Evolutionary conservation across 2,329 filamentous ascomycete species (phyloP).

Genomic region (Colletotrichum cordylinicola): DNA sequence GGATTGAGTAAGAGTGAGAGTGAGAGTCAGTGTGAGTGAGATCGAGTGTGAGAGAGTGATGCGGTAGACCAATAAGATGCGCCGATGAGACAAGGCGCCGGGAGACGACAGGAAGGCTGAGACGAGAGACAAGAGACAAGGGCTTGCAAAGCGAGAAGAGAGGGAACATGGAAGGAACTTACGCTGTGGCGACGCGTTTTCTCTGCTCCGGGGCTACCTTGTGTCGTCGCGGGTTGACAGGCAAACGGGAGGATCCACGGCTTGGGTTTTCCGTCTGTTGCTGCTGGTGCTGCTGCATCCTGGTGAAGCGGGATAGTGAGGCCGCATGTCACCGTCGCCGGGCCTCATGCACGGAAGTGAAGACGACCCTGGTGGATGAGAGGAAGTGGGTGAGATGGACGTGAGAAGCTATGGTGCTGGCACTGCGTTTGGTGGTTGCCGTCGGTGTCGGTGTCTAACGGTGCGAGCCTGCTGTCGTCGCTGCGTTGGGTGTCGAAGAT

Average conservation of each 20-base stretch:
- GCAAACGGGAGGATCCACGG: constrained; percentile 38
- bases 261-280: constrained; percentile 25
- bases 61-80: background rate
- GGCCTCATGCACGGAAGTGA: background rate
- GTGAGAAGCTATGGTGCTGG: background rate
- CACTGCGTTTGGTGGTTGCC: background rate
- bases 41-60: background rate
- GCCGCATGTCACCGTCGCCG: constrained; percentile 17
- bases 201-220: constrained; percentile 52
- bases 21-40: background rate
- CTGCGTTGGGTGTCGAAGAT: background rate
- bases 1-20: background rate
- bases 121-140: background rate
- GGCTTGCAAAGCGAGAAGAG: background rate
- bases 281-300: constrained; percentile 21
- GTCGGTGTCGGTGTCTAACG: background rate
- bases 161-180: constrained; percentile 29
- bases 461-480: background rate
- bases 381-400: background rate
- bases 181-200: constrained; percentile 57
- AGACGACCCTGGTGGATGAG: background rate
- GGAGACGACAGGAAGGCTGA: background rate
- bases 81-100: background rate
- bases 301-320: constrained; percentile 17
- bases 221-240: constrained; percentile 55